These are phyloP conservation scores for Ophiostoma montium DNA, from an alignment of 2,329 filamentous ascomycete genomes.

Conservation along the genomic window DNA sequence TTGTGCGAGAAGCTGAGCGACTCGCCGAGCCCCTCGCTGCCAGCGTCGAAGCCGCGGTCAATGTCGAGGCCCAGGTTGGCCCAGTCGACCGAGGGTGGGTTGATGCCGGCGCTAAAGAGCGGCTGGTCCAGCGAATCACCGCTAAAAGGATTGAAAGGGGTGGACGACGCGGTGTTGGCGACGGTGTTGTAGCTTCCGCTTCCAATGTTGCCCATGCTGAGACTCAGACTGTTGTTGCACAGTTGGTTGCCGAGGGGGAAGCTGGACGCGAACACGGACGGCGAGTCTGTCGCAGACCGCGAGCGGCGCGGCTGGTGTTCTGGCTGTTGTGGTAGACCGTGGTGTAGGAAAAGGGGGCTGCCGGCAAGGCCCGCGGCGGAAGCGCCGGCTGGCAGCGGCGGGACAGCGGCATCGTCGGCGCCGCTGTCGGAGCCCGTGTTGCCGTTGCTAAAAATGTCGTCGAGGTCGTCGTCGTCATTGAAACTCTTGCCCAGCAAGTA, in stretches of 20 bases:
- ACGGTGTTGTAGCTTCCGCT: constrained; percentile 35
- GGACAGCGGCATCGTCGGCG: constrained; percentile 14
- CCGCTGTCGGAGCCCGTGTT: constrained; percentile 10
- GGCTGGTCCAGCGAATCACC: constrained; percentile 35
- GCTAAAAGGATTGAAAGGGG: background rate
- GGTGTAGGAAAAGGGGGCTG: background rate
- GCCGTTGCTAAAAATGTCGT: constrained; percentile 14
- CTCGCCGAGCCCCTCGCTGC: constrained; percentile 31
- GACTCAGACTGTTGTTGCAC: constrained; percentile 25
- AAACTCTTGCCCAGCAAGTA: background rate
- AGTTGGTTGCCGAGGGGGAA: constrained; percentile 24
- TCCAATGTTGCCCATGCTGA: constrained; percentile 44
- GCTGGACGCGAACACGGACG: constrained; percentile 33
- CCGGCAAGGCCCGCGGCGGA: background rate
- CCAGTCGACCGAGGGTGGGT: constrained; percentile 41
- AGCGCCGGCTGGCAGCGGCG: constrained; percentile 22
- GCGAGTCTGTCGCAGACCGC: constrained; percentile 49
- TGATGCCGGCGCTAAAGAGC: constrained; percentile 48
- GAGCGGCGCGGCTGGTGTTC: constrained; percentile 30
- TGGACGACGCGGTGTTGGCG: constrained; percentile 17
- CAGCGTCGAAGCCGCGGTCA: constrained; percentile 19
- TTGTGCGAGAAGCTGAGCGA: constrained; percentile 41
- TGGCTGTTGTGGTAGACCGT: too few species aligned
- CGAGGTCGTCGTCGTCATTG: constrained; percentile 20
- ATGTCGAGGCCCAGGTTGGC: constrained; percentile 36